Evolutionary conservation across 2,329 filamentous ascomycete genomes (phyloP), one percentile per base, ranked within the genome.

Genomic region (Claviceps humidiphila): DNA sequence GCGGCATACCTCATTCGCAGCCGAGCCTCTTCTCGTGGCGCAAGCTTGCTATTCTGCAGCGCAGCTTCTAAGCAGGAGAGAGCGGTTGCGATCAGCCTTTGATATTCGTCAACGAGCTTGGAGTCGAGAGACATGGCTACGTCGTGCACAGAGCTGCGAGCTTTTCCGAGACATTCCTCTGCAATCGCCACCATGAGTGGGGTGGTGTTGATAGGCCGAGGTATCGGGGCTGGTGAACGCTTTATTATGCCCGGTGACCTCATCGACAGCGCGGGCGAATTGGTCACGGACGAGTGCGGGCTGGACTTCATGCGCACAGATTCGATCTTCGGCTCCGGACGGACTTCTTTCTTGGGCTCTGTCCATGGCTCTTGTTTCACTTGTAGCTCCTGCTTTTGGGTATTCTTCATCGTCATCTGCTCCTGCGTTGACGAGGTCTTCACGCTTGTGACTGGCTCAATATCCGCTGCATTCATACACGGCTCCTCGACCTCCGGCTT

Each of bases 131-230:
- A 61, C 62, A 70, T 69, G 43, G 69, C 68, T 1, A 69, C 64
- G 51, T 76, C 67, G 51, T 77, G 72, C 50, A 77, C 72, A 2
- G 74, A 70, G 17, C 69, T 67, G 54, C 83, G 79, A 16, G 87
- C 87, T 51, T 81, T 82, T 26, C 71, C 70, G 50, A 90, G 80
- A 59, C 86, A 89, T 58, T 91, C 85, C 59, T 91, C 85, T 2
- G 85, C 85, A 14, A 89, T 73, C n/a, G 77, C 78, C 7, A 88
- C 71, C 53, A 90, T 71, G 8, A 89, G 69, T 2, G 81, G 71
- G 2, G 78, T 70, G 0, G 74, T 75, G 52, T 80, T 77, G 8
- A 73, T 63, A 8, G 73, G 71, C 4, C 68, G 63, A 7, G 67
- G 62, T 56, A 71, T 71, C 5, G 68, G 61, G 6, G 70, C 69